Conservation (phyloP, 345 rosid genomes). For the Mallotus nudiflorus region DNA sequence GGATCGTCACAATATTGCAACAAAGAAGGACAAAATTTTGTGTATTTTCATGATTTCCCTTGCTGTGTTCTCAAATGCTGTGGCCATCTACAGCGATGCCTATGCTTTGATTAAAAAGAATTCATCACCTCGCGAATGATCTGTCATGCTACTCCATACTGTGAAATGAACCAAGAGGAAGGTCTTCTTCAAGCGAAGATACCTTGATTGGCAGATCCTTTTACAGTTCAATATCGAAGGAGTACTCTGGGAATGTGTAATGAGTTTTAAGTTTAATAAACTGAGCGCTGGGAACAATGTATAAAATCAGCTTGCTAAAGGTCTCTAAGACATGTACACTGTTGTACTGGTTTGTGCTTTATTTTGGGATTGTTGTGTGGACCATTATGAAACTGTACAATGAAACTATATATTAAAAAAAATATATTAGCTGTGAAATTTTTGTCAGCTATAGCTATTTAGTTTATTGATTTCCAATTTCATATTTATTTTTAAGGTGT, state of each 20-base stretch:
- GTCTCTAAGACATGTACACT: conserved; percentile 10
- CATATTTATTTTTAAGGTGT: not conserved
- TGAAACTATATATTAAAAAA: not conserved
- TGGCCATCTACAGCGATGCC: conserved; percentile 84
- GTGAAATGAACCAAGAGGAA: not conserved
- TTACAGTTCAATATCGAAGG: not conserved
- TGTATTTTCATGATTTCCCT: conserved; percentile 68
- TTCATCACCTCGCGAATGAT: conserved; percentile 30
- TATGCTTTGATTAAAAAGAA: conserved; percentile 55
- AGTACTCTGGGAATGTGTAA: conserved; percentile 5
- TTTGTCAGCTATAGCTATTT: not conserved
- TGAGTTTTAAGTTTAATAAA: conserved; percentile 15
- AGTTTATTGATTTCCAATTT: not conserved
- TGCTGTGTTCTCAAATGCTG: conserved; percentile 64
- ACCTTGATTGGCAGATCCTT: conserved; percentile 9
- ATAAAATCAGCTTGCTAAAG: conserved; percentile 10
- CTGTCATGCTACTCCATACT: not conserved
- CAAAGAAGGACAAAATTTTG: conserved; percentile 62
- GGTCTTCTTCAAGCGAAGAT: not conserved
- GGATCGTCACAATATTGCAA: conserved; percentile 72
- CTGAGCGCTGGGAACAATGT: conserved; percentile 13
- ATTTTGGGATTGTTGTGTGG: conserved; percentile 3
- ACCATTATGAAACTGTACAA: not conserved
- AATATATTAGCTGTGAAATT: not conserved
- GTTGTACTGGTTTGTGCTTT: conserved; percentile 20